Percentiles rank a stretch among this genome's conserved stretches.
These are phyloP conservation scores for Dactylellina parvicollis DNA, from an alignment of 2,329 filamentous ascomycete species.

Conservation along the genomic window DNA sequence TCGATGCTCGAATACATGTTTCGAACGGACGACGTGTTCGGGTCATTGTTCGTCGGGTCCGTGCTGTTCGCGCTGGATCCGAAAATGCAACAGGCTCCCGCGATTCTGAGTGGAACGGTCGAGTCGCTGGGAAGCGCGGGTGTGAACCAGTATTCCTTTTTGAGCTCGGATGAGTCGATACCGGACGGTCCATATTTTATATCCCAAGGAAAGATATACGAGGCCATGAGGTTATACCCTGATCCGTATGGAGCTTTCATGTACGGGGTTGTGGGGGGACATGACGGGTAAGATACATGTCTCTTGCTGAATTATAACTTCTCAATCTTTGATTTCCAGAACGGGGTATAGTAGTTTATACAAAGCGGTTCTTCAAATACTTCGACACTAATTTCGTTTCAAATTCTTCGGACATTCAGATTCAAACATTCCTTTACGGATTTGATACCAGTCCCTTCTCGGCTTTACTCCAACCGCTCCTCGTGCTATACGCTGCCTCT, in stretches of 20 bases:
- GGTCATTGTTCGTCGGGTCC: constrained; percentile 7
- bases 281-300: constrained; percentile 29
- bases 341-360: no score
- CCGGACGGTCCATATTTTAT: constrained; percentile 37
- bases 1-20: constrained; percentile 23
- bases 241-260: constrained; percentile 42
- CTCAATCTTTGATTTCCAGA: no score
- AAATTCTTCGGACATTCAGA: neutral
- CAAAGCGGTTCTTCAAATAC: no score
- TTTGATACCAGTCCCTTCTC: constrained; percentile 66
- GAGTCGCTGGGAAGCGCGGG: constrained; percentile 4
- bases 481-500: constrained; percentile 65
- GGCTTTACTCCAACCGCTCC: constrained; percentile 68
- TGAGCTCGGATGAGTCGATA: neutral
- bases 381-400: no score
- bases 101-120: neutral
- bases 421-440: constrained; percentile 23
- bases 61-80: constrained; percentile 3
- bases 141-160: constrained; percentile 1
- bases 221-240: constrained; percentile 36
- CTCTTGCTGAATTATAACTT: neutral
- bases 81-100: constrained; percentile 5
- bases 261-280: constrained; percentile 23
- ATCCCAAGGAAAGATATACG: neutral
- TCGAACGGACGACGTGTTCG: constrained; percentile 30